These are phyloP conservation scores for Arabidopsis hybrid DNA, from an alignment of 441 rosid species.

Conservation along the genomic window DNA sequence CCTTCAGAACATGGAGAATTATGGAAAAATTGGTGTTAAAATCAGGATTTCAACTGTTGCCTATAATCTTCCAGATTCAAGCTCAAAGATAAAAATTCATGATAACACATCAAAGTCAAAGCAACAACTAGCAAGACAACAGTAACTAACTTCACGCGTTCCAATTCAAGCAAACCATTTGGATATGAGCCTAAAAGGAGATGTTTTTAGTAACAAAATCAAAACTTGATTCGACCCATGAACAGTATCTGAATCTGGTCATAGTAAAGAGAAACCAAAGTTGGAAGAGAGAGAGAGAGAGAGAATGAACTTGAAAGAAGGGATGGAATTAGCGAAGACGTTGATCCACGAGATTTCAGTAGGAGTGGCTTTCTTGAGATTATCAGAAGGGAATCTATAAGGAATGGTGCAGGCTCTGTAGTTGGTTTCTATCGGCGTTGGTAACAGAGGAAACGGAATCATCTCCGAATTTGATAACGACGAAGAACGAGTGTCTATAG, in stretches of 20 bases:
- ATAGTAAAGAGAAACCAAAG: neutral
- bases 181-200: neutral
- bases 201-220: neutral
- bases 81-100: neutral
- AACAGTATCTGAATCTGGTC: conserved; percentile 1
- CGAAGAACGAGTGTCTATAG: neutral
- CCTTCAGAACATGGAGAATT: conserved; percentile 4
- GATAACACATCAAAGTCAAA: neutral
- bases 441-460: conserved; percentile 76
- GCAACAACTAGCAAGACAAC: neutral
- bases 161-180: neutral
- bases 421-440: conserved; percentile 79
- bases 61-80: conserved; percentile 14
- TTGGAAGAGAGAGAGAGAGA: neutral
- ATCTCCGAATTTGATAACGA: conserved; percentile 45
- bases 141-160: neutral
- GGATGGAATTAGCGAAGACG: conserved; percentile 82
- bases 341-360: conserved; percentile 93
- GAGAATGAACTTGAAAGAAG: conserved; percentile 76
- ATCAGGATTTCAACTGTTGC: neutral
- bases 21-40: neutral
- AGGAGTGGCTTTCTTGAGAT: conserved; percentile 76
- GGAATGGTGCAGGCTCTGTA: conserved; percentile 90
- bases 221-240: conserved; percentile 16
- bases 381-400: conserved; percentile 84